These are phyloP conservation scores for Erythrobasidium hasegawianum DNA, from an alignment of 1,284 basidiomycete genomes.

Conservation along the genomic window DNA sequence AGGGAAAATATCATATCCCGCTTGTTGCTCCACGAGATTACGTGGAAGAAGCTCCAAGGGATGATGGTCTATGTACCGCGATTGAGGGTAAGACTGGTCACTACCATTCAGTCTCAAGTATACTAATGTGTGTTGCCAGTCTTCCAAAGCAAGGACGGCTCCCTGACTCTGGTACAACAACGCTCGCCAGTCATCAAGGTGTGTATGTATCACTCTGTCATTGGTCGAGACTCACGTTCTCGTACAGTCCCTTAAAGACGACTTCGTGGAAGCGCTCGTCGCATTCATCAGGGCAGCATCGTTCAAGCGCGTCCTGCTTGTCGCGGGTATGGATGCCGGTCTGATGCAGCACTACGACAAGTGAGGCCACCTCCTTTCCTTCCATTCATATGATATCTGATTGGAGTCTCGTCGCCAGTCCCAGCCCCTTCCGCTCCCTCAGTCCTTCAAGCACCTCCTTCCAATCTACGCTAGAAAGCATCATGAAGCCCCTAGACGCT, in stretches of 20 bases:
- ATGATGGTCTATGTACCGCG: slow-evolving; percentile 6
- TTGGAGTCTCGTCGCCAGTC: not conserved
- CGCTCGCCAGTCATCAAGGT: slow-evolving; percentile 31
- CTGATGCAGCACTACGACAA: slow-evolving; percentile 23
- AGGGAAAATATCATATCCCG: slow-evolving; percentile 19
- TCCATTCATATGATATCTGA: not conserved
- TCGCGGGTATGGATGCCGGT: slow-evolving; percentile 29
- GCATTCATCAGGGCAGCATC: slow-evolving; percentile 10
- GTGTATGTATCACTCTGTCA: not conserved
- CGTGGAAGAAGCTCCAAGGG: slow-evolving; percentile 21
- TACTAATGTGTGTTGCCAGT: not conserved
- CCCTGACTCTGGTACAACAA: slow-evolving; percentile 23
- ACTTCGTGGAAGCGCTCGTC: slow-evolving; percentile 15
- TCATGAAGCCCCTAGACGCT: slow-evolving; percentile 13
- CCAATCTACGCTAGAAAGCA: not conserved
- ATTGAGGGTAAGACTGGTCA: slow-evolving; percentile 11
- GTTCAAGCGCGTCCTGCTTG: slow-evolving; percentile 9
- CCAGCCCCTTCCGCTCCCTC: slow-evolving; percentile 24
- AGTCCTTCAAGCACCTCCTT: not conserved
- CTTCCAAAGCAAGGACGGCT: slow-evolving; percentile 16
- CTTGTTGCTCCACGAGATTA: slow-evolving; percentile 29
- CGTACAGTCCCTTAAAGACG: slow-evolving; percentile 26
- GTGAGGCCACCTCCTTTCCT: not conserved
- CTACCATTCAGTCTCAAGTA: not conserved
- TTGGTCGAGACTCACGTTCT: not conserved